Percentiles rank a stretch among this genome's conserved stretches.
phyloP scores from a whole-genome alignment of 2,329 filamentous ascomycete species.

The Aspergillus ibericus region DNA sequence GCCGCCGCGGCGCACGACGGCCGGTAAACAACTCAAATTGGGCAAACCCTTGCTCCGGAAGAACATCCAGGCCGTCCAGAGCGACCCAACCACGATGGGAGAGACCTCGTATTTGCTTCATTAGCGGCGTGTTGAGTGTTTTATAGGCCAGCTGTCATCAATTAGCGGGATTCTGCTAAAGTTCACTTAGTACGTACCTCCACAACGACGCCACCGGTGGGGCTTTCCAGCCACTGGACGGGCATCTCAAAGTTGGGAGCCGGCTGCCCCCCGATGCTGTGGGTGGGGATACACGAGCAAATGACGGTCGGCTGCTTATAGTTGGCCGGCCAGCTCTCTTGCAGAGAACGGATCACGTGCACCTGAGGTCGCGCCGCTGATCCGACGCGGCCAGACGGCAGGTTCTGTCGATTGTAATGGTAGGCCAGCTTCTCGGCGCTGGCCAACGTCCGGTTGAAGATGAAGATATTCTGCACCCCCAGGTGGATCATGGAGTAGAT shows the following conservation, averaged over 20 bases:
- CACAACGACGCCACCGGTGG: constrained; percentile 43
- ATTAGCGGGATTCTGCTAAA: background rate
- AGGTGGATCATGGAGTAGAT: constrained; percentile 43
- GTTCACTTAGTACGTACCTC: constrained; percentile 32
- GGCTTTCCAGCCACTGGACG: constrained; percentile 39
- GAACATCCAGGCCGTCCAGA: constrained; percentile 41
- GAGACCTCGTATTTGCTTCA: constrained; percentile 37
- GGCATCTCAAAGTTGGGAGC: constrained; percentile 38
- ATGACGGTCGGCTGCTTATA: constrained; percentile 41
- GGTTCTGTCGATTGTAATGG: constrained; percentile 38
- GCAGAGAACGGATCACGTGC: constrained; percentile 28
- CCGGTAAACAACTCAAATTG: constrained; percentile 44
- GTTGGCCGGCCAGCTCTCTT: constrained; percentile 34
- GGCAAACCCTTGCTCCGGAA: constrained; percentile 43
- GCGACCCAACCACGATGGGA: constrained; percentile 42
- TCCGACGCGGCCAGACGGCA: constrained; percentile 20
- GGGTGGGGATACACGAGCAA: constrained; percentile 40
- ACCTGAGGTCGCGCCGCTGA: constrained; percentile 25
- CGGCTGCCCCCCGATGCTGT: constrained; percentile 37
- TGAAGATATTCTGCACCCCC: constrained; percentile 40
- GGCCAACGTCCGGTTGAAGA: constrained; percentile 38
- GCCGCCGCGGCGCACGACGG: constrained; percentile 37
- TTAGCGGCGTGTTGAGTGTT: constrained; percentile 39
- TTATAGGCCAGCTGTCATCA: constrained; percentile 39
- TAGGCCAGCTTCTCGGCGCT: constrained; percentile 38